Conservation (phyloP, 805 yeast genomes). For the Blastobotrys terrestris region DNA sequence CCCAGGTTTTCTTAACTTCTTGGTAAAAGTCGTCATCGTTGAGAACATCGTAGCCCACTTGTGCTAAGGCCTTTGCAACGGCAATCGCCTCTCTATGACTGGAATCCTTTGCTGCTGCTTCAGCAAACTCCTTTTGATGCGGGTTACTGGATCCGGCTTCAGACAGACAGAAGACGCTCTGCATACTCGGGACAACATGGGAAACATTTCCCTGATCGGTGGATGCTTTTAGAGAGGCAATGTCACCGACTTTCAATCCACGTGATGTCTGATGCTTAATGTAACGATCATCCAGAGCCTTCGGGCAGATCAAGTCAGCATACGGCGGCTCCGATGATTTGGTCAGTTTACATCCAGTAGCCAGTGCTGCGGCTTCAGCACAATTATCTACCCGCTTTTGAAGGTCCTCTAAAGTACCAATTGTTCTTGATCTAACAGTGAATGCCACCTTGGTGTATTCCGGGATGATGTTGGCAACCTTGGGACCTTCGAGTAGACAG, state of each 20-base stretch:
- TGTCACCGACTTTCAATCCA: slow-evolving; percentile 1
- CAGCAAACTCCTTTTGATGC: slow-evolving; percentile 1
- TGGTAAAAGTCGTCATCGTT: neutral
- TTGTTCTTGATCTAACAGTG: neutral
- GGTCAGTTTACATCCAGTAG: slow-evolving; percentile 4
- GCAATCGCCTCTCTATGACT: slow-evolving; percentile 1
- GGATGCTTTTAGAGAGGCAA: neutral
- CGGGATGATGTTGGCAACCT: slow-evolving; percentile 26
- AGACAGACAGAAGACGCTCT: neutral
- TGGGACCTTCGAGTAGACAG: slow-evolving; percentile 22
- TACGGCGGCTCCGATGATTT: neutral
- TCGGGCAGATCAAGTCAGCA: neutral
- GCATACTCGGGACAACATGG: neutral
- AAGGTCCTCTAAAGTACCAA: neutral
- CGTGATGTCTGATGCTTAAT: neutral
- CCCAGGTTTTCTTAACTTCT: neutral
- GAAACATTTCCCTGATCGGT: slow-evolving; percentile 5
- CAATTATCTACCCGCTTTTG: neutral
- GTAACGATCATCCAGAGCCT: neutral
- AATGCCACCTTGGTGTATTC: slow-evolving; percentile 7
- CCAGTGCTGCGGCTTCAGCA: slow-evolving; percentile 5
- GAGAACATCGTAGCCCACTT: slow-evolving; percentile 4
- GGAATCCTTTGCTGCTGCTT: neutral
- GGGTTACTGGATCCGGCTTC: neutral
- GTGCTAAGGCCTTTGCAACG: neutral